These are phyloP conservation scores for Rhizopogon vinicolor DNA, from an alignment of 768 basidiomycete species.

Conservation along the genomic window DNA sequence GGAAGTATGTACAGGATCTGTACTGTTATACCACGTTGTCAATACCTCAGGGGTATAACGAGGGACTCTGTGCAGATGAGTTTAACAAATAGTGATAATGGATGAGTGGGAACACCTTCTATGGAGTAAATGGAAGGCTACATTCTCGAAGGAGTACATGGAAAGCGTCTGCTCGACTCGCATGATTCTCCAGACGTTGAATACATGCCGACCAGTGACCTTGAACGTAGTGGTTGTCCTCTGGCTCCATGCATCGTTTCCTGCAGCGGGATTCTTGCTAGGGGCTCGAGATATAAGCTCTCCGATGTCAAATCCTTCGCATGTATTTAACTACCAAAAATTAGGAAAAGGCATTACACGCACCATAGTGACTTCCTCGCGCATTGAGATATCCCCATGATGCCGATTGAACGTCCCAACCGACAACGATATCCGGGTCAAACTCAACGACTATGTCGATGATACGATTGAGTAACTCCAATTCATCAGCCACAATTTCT, in stretches of 20 bases:
- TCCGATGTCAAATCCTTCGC: conserved; percentile 61
- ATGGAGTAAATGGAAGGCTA: conserved; percentile 75
- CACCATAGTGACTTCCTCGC: conserved; percentile 62
- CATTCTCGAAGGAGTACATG: conserved; percentile 87
- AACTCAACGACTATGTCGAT: conserved; percentile 69
- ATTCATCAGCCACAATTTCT: conserved; percentile 60
- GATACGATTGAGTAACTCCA: conserved; percentile 74
- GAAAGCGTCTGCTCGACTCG: conserved; percentile 74
- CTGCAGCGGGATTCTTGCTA: conserved; percentile 27
- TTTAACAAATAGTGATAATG: not conserved
- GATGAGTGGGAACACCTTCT: conserved; percentile 48
- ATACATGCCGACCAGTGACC: conserved; percentile 82
- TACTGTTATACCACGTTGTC: conserved; percentile 63
- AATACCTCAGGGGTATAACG: conserved; percentile 60
- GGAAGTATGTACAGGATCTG: conserved; percentile 48
- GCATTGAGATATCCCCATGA: conserved; percentile 89
- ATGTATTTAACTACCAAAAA: conserved; percentile 1
- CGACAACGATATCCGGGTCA: conserved; percentile 89
- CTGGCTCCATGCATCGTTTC: conserved; percentile 65
- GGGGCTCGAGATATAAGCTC: conserved; percentile 78
- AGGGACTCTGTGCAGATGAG: conserved; percentile 54
- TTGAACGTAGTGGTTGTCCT: conserved; percentile 79
- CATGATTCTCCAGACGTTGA: conserved; percentile 93
- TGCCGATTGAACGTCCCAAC: conserved; percentile 85
- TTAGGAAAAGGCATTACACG: conserved; percentile 7